Base-by-base conservation (phyloP, 2,329 filamentous ascomycete genomes). In the Leptoxyphium fumago region DNA sequence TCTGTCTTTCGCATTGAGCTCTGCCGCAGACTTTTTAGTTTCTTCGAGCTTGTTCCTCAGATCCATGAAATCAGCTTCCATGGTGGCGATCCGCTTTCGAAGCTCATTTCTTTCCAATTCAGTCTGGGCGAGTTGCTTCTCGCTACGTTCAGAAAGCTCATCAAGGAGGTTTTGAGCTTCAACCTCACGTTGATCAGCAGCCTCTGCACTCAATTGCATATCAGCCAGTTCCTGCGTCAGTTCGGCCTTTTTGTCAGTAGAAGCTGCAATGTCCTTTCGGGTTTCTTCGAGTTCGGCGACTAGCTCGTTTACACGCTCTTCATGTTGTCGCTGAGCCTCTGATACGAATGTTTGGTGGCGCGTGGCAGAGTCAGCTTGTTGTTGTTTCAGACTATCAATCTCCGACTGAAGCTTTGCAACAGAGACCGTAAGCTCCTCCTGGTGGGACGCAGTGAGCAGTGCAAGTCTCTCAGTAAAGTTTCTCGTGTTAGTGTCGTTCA, bases 41-140 rank as follows among this genome's bases (percentile, higher is more conserved):
- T 50, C 47, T 28, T 47, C 43, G 1, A 50, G 48, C 32, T 59
- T 55, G 21, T 48, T 48, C 43, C 57, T 52, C 18, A 55, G 43
- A 6, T 45, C 39, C 7, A 44, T 46, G 2, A 57, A 30, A 26
- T 53, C 49, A 28, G 46, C 42, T 28, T 51, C 49, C 26, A 58
- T 38, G 10, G 46, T 43, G 5, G 48, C 41, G 9, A 52, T 41
- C 15, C 57, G 52, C 28, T 46, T 42, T 15, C 48, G 46, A 13
- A 52, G 39, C n/a, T 50, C 44, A 10, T 42, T 45, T 10, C 43
- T 40, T 29, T 47, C 45, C 15, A 36, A 36, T 9, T 36, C 32
- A 15, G 32, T 15, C 32, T 36, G 32, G 6, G 36, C 45, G 9
- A 43, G n/a, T 42, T 28, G 40, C 9, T 34, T 21, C 7, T 38